Base-by-base conservation (phyloP, 768 basidiomycete species). In the Candolleomyces aberdarensis region DNA sequence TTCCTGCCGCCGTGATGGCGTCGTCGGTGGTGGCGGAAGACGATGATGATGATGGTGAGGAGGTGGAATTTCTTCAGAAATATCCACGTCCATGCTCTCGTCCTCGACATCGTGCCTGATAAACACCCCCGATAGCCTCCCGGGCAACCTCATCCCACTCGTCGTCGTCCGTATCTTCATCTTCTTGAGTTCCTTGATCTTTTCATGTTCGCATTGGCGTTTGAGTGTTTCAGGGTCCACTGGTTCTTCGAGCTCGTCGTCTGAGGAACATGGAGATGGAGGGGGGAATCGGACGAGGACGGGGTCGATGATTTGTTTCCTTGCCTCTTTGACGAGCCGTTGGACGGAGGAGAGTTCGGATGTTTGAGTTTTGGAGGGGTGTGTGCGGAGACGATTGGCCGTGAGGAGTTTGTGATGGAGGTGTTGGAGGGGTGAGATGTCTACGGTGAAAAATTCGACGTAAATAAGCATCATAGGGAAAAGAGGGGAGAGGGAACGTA, bases 31-130 rank as follows among this genome's bases (percentile, higher is more conserved):
- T 36, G 36, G 44, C 44, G 6, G 17, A 17, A 7, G 44, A 17
- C 44, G 44, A 14, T 46, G 44, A 46, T 11, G 44, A 17, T 9
- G 44, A 14, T 46, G 44, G 13, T 11, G 44, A 17, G 6, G 44
- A 9, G 19, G 4, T 6, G 19, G 10, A 46, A 7, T 6, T 9
- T 72, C 76, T 40, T 75, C 77, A 5, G 74, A 78, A 36, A 87
- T 78, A 62, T 89, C 85, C 22, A 60, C 59, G 44, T 86, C 83
- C 51, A 73, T 77, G 58, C 79, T 86, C 67, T 88, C 86, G 60
- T 88, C 86, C 31, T 80, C 84, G 3, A 80, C 68, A 64, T 88
- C 86, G 31, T 76, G 74, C 14, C 85, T 79, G 41, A 86, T 76
- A 62, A 81, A 84, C 29, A 87, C 83, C 0, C 78, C 83, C 55